These are phyloP conservation scores for Rusavskia elegans DNA, from an alignment of 495 filamentous ascomycete genomes.

Conservation along the genomic window DNA sequence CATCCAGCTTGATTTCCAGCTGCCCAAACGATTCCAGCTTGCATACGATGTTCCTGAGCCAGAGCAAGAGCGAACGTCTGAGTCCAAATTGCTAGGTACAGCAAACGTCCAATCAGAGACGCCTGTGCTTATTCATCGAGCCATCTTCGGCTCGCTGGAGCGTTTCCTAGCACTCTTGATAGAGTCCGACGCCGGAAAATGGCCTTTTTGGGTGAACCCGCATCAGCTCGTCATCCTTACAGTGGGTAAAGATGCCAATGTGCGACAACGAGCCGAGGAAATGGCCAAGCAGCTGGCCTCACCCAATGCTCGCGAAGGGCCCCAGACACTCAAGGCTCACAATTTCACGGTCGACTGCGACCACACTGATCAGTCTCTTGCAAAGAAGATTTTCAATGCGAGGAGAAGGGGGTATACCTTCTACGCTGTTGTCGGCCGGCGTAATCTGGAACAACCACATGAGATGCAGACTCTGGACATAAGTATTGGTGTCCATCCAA, in stretches of 20 bases:
- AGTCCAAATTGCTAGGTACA: conserved; percentile 25
- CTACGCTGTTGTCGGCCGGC: conserved; percentile 56
- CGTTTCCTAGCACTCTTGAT: conserved; percentile 76
- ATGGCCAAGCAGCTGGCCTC: conserved; percentile 15
- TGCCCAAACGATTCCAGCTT: conserved; percentile 68
- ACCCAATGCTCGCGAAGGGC: conserved; percentile 17
- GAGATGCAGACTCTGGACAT: conserved; percentile 24
- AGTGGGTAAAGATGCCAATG: conserved; percentile 45
- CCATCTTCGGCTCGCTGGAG: conserved; percentile 76
- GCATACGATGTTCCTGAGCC: conserved; percentile 65
- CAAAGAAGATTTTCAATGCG: conserved; percentile 56
- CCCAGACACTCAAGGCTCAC: conserved; percentile 22
- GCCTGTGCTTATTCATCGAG: conserved; percentile 79
- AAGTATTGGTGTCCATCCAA: conserved; percentile 27
- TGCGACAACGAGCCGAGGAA: conserved; percentile 40
- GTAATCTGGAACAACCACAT: conserved; percentile 19
- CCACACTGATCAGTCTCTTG: conserved; percentile 39
- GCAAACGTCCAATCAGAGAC: conserved; percentile 38
- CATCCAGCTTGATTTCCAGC: conserved; percentile 86
- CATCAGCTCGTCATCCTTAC: conserved; percentile 66
- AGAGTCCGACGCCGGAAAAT: conserved; percentile 66
- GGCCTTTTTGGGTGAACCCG: conserved; percentile 88
- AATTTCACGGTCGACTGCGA: conserved; percentile 61
- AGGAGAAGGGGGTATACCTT: conserved; percentile 58
- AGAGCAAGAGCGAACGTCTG: conserved; percentile 35